Evolutionary conservation across 495 filamentous ascomycete species (phyloP).

Genomic region (Collariella sp.): DNA sequence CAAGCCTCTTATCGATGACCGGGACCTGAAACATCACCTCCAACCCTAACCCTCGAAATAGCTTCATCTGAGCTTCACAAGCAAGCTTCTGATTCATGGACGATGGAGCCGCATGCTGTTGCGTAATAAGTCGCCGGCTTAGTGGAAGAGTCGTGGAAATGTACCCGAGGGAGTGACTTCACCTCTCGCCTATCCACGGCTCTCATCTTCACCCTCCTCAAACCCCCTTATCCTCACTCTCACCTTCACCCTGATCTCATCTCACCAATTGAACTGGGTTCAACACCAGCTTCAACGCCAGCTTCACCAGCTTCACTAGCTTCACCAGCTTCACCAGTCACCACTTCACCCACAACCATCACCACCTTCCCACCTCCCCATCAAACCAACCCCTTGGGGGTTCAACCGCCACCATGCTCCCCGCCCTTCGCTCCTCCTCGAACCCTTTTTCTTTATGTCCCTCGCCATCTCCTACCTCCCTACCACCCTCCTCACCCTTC

Average conservation of each 20-base stretch:
- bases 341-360: neutral
- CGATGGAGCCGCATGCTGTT: neutral
- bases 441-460: constrained; percentile 35
- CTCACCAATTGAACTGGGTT: no score
- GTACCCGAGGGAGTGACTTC: neutral
- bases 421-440: constrained; percentile 16
- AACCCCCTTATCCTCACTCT: neutral
- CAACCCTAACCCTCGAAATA: neutral
- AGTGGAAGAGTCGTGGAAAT: neutral
- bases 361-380: no score
- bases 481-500: constrained; percentile 24
- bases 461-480: constrained; percentile 33
- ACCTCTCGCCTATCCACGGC: neutral
- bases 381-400: no score
- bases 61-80: neutral
- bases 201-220: neutral
- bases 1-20: constrained; percentile 4
- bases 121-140: constrained; percentile 1
- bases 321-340: constrained; percentile 6
- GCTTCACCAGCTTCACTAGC: neutral
- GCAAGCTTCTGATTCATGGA: neutral
- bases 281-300: no score
- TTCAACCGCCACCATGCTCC: neutral
- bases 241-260: neutral
- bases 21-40: neutral